These are phyloP conservation scores for Aspergillus alliaceus DNA, from an alignment of 2,329 filamentous ascomycete species.

Conservation along the genomic window DNA sequence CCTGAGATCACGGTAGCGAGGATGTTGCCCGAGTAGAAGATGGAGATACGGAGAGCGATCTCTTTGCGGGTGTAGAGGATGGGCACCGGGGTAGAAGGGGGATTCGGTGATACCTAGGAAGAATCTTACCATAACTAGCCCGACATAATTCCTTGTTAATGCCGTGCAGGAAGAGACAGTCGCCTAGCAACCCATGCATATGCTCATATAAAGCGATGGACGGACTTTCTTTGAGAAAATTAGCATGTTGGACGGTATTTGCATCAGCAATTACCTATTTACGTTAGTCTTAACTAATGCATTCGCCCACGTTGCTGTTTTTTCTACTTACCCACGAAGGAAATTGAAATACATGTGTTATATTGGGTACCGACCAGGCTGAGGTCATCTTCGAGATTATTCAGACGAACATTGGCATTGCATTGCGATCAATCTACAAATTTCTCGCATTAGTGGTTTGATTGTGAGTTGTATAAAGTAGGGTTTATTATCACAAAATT, in stretches of 20 bases:
- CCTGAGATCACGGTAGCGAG: slow-evolving; percentile 17
- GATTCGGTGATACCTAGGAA: slow-evolving; percentile 63
- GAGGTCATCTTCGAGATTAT: neutral
- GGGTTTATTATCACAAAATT: neutral
- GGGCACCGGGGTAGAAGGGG: slow-evolving; percentile 53
- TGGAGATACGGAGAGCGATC: slow-evolving; percentile 18
- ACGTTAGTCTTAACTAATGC: too few species aligned
- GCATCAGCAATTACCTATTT: slow-evolving; percentile 14
- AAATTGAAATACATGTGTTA: neutral
- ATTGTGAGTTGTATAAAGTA: neutral
- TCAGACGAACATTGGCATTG: neutral
- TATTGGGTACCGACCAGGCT: neutral
- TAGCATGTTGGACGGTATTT: slow-evolving; percentile 49
- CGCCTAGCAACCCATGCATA: slow-evolving; percentile 59
- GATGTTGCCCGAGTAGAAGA: slow-evolving; percentile 21
- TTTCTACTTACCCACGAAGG: neutral
- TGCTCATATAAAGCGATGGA: slow-evolving; percentile 52
- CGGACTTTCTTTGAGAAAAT: slow-evolving; percentile 46
- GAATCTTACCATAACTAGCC: slow-evolving; percentile 57
- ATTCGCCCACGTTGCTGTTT: too few species aligned
- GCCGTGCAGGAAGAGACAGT: slow-evolving; percentile 58
- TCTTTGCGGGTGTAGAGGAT: slow-evolving; percentile 41
- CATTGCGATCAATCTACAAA: neutral
- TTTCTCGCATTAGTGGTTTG: neutral
- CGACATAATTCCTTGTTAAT: slow-evolving; percentile 51